Conservation (phyloP, 169 alveolate species). For the Cryptosporidium felis region DNA sequence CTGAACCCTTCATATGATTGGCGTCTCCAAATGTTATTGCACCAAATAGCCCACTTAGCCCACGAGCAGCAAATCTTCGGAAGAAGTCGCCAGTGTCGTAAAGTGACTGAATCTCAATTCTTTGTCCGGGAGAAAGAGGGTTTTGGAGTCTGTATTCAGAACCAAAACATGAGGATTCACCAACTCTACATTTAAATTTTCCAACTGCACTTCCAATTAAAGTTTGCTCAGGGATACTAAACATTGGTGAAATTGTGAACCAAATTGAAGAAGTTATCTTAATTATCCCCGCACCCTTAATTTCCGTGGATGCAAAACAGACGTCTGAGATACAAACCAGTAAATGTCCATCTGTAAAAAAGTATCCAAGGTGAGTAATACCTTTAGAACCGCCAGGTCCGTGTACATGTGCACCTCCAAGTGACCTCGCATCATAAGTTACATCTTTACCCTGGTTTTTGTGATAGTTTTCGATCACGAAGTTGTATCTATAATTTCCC, state of each 20-base stretch:
- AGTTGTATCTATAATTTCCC: background rate
- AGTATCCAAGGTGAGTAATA: background rate
- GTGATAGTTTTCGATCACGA: background rate
- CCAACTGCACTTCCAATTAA: constrained; percentile 38
- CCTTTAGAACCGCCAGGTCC: no score
- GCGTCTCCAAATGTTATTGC: constrained; percentile 54
- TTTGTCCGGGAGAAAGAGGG: constrained; percentile 52
- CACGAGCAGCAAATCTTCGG: background rate
- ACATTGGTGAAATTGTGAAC: background rate
- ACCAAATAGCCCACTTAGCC: constrained; percentile 8
- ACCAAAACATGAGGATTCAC: constrained; percentile 32
- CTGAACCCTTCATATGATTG: constrained; percentile 16
- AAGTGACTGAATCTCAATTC: background rate
- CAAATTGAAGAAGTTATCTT: constrained; percentile 7
- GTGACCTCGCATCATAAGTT: background rate
- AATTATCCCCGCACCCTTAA: background rate
- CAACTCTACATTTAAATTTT: constrained; percentile 33
- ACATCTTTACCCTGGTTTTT: background rate
- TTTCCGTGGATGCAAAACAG: background rate
- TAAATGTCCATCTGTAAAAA: constrained; percentile 18
- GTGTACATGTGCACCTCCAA: no score
- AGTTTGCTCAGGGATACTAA: background rate
- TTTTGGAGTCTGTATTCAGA: constrained; percentile 20
- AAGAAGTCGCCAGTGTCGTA: background rate
- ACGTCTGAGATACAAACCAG: constrained; percentile 17